Evolutionary conservation across 1,284 basidiomycete genomes (phyloP), one percentile per base, ranked within the genome.

Genomic region (Ceratobasidium sp.): DNA sequence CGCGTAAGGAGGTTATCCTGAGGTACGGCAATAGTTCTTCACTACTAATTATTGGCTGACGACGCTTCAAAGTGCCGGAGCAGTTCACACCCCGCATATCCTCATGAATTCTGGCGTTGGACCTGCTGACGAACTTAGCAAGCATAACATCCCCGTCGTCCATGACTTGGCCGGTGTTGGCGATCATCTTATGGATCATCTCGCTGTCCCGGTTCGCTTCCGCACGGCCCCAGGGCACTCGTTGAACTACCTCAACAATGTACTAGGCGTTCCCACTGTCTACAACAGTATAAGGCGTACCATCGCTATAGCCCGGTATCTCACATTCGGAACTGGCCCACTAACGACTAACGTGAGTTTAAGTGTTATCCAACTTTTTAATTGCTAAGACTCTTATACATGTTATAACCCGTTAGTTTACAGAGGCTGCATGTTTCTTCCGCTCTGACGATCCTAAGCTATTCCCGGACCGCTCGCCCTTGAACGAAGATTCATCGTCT

Each of bases 31-130:
- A 5, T 45, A 9, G 8, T 15, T 48, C 29, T 24, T 72, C 53
- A 2, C 59, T 29, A 66, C 24, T 57, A 19, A 41, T 41, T 41
- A 11, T 45, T 29, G 8, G 14, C 14, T 24, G 15, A 19, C 6
- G 15, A 31, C 44, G n/a, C 31, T 73, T 24, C 50, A 29, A 45
- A 71, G 73, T 36, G 73, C 75, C 75, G 92, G 91, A 47, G 89
- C 87, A 29, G 90, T 66, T 17, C 69, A 76, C 22, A 75, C 75
- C n/a, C 75, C 75, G 53, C 54, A 57, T 45, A 76, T 76, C 48
- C 85, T 95, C 15, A 86, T 93, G 84, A 84, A 92, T 44, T 91
- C 90, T 19, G 92, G 92, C 3, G 81, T 93, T 29, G 91, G 91
- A 0, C 88, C 90, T 22, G 84, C 84, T 2, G 81, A 83, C 19